Evolutionary conservation across 2,329 filamentous ascomycete species (phyloP).

Genomic region (Sporothrix variecibatus): DNA sequence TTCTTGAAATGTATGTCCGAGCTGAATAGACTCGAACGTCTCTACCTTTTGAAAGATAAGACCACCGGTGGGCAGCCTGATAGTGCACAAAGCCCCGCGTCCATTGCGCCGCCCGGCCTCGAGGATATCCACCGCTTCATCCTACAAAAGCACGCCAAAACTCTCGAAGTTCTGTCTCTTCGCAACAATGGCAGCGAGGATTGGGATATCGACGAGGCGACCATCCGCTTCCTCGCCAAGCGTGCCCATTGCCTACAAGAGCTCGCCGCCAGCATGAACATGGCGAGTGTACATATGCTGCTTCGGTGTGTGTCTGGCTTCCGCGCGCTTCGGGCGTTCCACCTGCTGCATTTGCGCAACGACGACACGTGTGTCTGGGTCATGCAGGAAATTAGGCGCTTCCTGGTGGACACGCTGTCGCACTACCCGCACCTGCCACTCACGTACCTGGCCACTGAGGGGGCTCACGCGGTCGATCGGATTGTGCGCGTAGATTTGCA

Average conservation of each 20-base stretch:
- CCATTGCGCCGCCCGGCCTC: slow-evolving; percentile 52
- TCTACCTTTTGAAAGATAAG: slow-evolving; percentile 60
- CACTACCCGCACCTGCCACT: slow-evolving; percentile 58
- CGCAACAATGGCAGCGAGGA: slow-evolving; percentile 54
- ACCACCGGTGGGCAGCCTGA: slow-evolving; percentile 49
- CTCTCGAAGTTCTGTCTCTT: slow-evolving; percentile 60
- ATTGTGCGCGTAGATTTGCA: slow-evolving; percentile 42
- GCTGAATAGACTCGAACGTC: slow-evolving; percentile 56
- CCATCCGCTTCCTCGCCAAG: slow-evolving; percentile 55
- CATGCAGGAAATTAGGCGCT: slow-evolving; percentile 58
- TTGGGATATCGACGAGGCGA: slow-evolving; percentile 60
- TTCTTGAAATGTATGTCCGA: slow-evolving; percentile 42
- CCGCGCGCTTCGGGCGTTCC: slow-evolving; percentile 54
- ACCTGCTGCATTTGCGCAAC: slow-evolving; percentile 56
- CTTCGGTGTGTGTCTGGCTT: slow-evolving; percentile 59
- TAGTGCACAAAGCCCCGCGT: slow-evolving; percentile 49
- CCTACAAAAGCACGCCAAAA: slow-evolving; percentile 59
- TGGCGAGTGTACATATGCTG: slow-evolving; percentile 58
- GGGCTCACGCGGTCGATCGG: slow-evolving; percentile 48
- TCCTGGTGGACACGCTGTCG: slow-evolving; percentile 59
- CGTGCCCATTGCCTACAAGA: slow-evolving; percentile 55
- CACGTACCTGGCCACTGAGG: slow-evolving; percentile 60
- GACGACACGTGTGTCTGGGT: slow-evolving; percentile 60
- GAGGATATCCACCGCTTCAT: slow-evolving; percentile 60
- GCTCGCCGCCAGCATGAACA: slow-evolving; percentile 57